Conservation (phyloP, 345 rosid genomes). For the Hevea brasiliensis region DNA sequence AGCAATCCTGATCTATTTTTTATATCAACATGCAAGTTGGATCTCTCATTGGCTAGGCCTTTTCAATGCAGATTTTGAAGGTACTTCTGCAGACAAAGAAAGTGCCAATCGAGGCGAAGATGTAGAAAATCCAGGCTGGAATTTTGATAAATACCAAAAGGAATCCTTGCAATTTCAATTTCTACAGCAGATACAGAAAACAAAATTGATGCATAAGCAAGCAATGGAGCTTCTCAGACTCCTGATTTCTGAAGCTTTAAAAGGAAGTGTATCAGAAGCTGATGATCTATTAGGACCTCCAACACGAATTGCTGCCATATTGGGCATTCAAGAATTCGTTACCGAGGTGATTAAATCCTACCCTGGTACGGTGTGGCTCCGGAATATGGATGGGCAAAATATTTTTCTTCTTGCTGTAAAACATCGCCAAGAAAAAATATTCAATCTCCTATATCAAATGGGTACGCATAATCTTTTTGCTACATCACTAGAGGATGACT, state of each 20-base stretch:
- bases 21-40: too few relatives aligned
- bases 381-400: too few relatives aligned
- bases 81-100: too few relatives aligned
- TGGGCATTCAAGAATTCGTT: conserved; percentile 8
- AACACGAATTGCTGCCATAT: neutral
- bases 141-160: neutral
- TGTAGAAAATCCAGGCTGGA: neutral
- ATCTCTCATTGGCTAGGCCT: too few relatives aligned
- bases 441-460: conserved; percentile 11
- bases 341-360: neutral
- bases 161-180: neutral
- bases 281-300: neutral
- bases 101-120: neutral
- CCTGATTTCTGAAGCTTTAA: neutral
- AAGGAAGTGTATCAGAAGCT: neutral
- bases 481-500: neutral
- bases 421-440: conserved; percentile 17
- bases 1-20: too few relatives aligned
- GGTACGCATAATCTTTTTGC: neutral
- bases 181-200: neutral
- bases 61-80: too few relatives aligned
- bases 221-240: neutral
- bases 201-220: neutral
- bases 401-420: conserved; percentile 16
- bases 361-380: neutral